Percentiles rank a stretch among this genome's conserved stretches.
Conservation (phyloP, 352 stramenopile genomes). For the Saprolegnia diclina region DNA sequence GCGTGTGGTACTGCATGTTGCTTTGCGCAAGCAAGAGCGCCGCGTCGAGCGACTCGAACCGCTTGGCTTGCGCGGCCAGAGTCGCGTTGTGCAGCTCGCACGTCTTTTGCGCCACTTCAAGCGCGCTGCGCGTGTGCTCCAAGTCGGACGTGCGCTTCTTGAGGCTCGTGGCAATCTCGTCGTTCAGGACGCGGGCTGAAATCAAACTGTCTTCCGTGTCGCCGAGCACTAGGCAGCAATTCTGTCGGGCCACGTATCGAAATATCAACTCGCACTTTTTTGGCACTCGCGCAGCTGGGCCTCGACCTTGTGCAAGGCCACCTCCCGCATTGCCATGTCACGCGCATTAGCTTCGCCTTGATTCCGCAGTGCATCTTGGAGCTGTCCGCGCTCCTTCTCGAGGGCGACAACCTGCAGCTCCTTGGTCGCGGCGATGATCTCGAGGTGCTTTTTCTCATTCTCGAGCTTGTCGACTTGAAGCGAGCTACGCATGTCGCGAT, state of each 20-base stretch:
- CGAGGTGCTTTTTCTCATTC: slow-evolving; percentile 9
- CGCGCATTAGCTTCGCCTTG: not conserved
- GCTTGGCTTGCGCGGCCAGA: slow-evolving; percentile 15
- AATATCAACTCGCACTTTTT: not conserved
- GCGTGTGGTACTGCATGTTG: slow-evolving; percentile 14
- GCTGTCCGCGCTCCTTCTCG: slow-evolving; percentile 4
- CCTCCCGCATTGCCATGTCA: not conserved
- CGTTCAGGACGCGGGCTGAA: slow-evolving; percentile 5
- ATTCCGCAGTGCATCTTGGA: not conserved
- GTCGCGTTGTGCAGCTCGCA: slow-evolving; percentile 1
- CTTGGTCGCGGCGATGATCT: slow-evolving; percentile 8
- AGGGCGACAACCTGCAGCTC: not conserved
- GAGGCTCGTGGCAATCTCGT: not conserved
- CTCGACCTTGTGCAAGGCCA: not conserved
- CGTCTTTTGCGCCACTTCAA: not conserved
- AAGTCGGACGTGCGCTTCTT: slow-evolving; percentile 12
- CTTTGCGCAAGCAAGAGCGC: not conserved
- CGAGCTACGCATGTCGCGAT: not conserved
- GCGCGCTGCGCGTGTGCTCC: not conserved
- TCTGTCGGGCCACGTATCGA: not conserved
- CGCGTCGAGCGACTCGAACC: not conserved
- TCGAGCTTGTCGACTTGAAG: slow-evolving; percentile 16
- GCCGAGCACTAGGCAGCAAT: not conserved
- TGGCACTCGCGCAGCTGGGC: not conserved
- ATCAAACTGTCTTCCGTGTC: slow-evolving; percentile 14